Evolutionary conservation across 108 stramenopile species (phyloP).

Genomic region (Skeletonema menzelii): DNA sequence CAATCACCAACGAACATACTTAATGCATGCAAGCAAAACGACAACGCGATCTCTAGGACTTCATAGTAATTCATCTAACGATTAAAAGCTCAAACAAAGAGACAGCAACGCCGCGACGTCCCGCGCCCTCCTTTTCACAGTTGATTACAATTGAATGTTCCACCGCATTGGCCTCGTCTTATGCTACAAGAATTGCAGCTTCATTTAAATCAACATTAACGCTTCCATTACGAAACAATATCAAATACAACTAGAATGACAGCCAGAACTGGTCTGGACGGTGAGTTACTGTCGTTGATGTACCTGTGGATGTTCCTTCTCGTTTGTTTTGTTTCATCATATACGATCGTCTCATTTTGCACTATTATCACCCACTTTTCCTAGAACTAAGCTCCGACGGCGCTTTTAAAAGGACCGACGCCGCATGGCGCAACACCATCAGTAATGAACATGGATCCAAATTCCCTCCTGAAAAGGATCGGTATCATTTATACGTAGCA

Average conservation of each 20-base stretch:
- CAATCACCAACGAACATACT: too few species aligned
- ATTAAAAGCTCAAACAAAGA: too few species aligned
- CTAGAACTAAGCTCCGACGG: conserved; percentile 44
- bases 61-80: too few species aligned
- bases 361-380: conserved; percentile 7
- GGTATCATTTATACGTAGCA: conserved; percentile 81
- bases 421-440: conserved; percentile 66
- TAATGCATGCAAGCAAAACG: too few species aligned
- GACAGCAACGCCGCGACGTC: too few species aligned
- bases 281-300: background rate
- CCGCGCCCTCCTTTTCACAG: too few species aligned
- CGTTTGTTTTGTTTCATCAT: background rate
- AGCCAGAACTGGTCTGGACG: background rate
- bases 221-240: background rate
- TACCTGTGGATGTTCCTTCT: background rate
- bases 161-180: too few species aligned
- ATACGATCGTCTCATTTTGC: background rate
- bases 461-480: conserved; percentile 71
- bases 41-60: too few species aligned
- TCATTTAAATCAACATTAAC: background rate
- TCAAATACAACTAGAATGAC: background rate
- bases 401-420: conserved; percentile 50
- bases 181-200: background rate
- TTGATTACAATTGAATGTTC: background rate
- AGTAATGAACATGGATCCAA: conserved; percentile 44